A percentile compares a stretch with the other conserved stretches of the same genome.
phyloP scores from a whole-genome alignment of 148 eudicot genomes.

The Dianthus caryophyllus region DNA sequence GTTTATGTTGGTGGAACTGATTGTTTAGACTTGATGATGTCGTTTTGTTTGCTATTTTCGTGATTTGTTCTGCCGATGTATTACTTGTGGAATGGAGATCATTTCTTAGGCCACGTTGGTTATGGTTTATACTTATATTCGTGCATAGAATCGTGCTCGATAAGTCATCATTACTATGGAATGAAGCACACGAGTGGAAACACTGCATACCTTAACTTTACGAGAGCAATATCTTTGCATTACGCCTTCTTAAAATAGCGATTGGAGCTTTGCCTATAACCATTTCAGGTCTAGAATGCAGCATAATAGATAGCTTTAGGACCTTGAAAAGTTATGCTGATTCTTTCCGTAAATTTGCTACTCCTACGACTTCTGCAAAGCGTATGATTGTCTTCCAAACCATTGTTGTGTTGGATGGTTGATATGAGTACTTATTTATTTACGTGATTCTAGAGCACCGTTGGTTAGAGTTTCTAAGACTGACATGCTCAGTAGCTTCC shows the following conservation, averaged over 20 bases:
- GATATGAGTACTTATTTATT: background rate
- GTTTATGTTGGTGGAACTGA: background rate
- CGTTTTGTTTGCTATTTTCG: background rate
- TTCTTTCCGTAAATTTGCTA: background rate
- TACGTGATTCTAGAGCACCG: background rate
- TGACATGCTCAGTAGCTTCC: background rate
- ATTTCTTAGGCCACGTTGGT: background rate
- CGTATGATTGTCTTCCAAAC: background rate
- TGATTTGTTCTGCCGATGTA: background rate
- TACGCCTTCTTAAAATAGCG: background rate
- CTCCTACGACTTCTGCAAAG: background rate
- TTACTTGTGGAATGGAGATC: background rate
- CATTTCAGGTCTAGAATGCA: background rate
- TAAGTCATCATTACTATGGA: background rate
- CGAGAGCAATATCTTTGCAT: background rate
- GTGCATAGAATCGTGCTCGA: background rate
- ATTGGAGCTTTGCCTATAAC: background rate
- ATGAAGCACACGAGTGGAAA: background rate
- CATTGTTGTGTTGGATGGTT: background rate
- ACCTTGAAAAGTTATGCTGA: background rate
- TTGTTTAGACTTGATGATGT: background rate
- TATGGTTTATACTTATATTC: background rate
- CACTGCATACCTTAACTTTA: background rate
- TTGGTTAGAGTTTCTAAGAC: background rate
- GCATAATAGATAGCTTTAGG: background rate